A percentile compares a stretch with the other conserved stretches of the same genome.
Evolutionary conservation across 768 basidiomycete genomes (phyloP).

Genomic region (Mycena polygramma): DNA sequence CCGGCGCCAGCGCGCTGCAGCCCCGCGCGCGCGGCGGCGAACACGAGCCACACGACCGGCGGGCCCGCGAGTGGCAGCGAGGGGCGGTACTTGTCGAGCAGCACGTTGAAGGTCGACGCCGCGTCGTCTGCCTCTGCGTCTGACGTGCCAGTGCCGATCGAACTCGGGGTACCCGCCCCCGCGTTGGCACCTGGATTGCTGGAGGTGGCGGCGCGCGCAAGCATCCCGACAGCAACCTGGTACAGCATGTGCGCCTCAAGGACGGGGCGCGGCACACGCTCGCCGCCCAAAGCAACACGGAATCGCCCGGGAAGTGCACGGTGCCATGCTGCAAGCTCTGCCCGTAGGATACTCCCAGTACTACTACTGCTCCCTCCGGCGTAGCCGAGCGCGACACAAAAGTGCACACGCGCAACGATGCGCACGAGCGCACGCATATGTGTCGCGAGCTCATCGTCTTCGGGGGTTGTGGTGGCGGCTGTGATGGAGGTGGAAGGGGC

Average conservation of each 20-base stretch:
- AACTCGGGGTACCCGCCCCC: neutral
- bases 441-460: slow-evolving; percentile 36
- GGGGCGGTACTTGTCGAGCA: slow-evolving; percentile 45
- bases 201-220: slow-evolving; percentile 33
- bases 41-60: slow-evolving; percentile 42
- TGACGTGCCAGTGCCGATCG: neutral
- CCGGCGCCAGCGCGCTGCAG: slow-evolving; percentile 1
- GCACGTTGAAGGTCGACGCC: slow-evolving; percentile 46
- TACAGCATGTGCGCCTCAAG: slow-evolving; percentile 48
- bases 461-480: neutral
- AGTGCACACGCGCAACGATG: slow-evolving; percentile 45
- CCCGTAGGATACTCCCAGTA: neutral
- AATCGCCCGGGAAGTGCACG: slow-evolving; percentile 42
- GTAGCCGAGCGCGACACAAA: slow-evolving; percentile 43
- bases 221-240: slow-evolving; percentile 45
- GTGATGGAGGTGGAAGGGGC: no score
- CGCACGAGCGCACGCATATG: slow-evolving; percentile 40
- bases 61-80: slow-evolving; percentile 39
- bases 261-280: slow-evolving; percentile 37
- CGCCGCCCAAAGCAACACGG: slow-evolving; percentile 43
- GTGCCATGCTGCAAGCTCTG: slow-evolving; percentile 46
- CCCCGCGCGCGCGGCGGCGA: slow-evolving; percentile 35
- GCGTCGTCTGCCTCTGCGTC: slow-evolving; percentile 35
- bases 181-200: neutral
- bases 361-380: neutral